Evolutionary conservation across 768 basidiomycete species (phyloP), one percentile per base, ranked within the genome.

Genomic region (Russula earlei): DNA sequence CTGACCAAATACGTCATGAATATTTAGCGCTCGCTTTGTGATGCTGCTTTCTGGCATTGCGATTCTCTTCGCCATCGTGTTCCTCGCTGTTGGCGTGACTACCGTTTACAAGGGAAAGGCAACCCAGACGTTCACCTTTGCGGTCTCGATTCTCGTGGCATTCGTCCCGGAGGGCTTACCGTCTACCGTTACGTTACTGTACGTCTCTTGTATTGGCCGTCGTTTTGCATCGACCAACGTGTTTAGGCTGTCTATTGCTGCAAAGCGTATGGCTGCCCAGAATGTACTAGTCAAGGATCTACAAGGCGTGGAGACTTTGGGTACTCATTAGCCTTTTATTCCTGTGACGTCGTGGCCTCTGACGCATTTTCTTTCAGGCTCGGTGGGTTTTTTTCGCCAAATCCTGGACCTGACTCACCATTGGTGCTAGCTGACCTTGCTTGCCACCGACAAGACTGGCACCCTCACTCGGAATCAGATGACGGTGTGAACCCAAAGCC

Each of bases 381-480:
- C 37, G 19, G 27, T 45, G n/a, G 20, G 19, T 48, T 45, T 17
- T n/a, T 17, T 20, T 58, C 5, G 22, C 24, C 29, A 15, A 43
- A 20, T 37, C 55, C 29, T 61, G 66, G 45, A 63, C 45, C n/a
- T 42, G n/a, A 15, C 45, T 19, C 15, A 59, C 47, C 34, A 42
- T 24, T 38, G 24, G 15, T 54, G 14, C 8, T 27, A 81, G 79
- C 68, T 84, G 20, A 85, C 83, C 0, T 72, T 84, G 11, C 69
- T 85, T 12, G 84, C 84, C 5, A 84, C 84, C 9, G 84, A 85
- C 64, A 85, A 85, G 67, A 85, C 84, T 1, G 84, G 84, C 11
- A 85, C 84, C 15, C 66, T 85, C 50, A 85, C 84, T 10, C 69
- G 81, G 38, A 85, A 85, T 65, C 83, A 84, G 65, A 85, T 85